phyloP scores from a whole-genome alignment of 140 eudicot genomes.

The Erigeron philadelphicus region DNA sequence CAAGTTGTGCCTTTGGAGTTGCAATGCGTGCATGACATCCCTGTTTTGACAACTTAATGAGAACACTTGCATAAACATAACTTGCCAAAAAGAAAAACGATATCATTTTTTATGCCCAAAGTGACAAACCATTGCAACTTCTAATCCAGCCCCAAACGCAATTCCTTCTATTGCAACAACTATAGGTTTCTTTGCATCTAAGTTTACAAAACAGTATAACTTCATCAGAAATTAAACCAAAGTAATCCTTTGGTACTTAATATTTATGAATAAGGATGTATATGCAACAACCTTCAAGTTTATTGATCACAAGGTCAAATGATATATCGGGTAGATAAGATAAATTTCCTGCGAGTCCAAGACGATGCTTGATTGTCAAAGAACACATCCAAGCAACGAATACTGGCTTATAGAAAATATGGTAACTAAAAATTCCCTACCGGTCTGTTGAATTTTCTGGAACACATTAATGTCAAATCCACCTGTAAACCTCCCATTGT shows the following conservation, averaged over 20 bases:
- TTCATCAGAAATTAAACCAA: constrained; percentile 3
- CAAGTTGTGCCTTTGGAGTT: constrained; percentile 72
- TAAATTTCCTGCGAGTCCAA: constrained; percentile 50
- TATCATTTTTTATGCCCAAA: not conserved
- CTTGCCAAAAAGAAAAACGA: not conserved
- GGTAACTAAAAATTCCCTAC: constrained; percentile 29
- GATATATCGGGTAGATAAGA: constrained; percentile 71
- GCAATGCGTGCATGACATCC: constrained; percentile 96
- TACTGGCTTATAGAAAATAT: not conserved
- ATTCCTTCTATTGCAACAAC: constrained; percentile 94
- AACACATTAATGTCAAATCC: constrained; percentile 91
- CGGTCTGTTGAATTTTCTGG: constrained; percentile 63
- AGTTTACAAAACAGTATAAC: constrained; percentile 14
- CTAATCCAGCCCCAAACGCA: constrained; percentile 98
- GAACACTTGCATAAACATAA: constrained; percentile 6
- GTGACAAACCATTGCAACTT: constrained; percentile 73
- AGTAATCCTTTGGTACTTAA: not conserved
- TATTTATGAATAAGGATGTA: constrained; percentile 3
- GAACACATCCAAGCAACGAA: not conserved
- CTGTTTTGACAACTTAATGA: constrained; percentile 33
- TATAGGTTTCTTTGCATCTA: constrained; percentile 76
- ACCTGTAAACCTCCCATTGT: constrained; percentile 68
- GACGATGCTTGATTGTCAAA: constrained; percentile 13
- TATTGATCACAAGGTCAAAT: constrained; percentile 52
- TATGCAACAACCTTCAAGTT: constrained; percentile 64